Conservation (phyloP, 2,329 filamentous ascomycete species). For the Pyrenochaeta sp. region DNA sequence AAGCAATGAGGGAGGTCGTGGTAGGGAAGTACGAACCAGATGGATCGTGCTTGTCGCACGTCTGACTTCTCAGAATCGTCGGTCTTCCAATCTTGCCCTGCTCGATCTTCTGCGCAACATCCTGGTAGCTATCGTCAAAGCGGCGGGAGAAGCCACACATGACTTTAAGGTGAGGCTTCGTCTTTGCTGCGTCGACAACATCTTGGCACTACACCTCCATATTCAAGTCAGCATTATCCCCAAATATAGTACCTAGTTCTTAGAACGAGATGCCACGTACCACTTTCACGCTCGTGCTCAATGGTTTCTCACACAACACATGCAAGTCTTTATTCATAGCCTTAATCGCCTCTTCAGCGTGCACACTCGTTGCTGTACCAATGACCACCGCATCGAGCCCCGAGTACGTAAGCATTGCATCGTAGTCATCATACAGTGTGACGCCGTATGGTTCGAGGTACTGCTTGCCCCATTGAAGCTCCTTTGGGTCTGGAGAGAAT, state of each 20-base stretch:
- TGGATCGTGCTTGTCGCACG: conserved; percentile 50
- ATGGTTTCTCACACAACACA: conserved; percentile 52
- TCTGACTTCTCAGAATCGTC: conserved; percentile 43
- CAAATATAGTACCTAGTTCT: not conserved
- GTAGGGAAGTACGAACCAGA: conserved; percentile 16
- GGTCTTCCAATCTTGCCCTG: conserved; percentile 25
- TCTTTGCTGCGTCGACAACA: conserved; percentile 48
- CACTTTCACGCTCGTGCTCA: conserved; percentile 44
- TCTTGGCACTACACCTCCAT: conserved; percentile 18
- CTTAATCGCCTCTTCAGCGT: conserved; percentile 45
- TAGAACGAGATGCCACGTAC: not conserved
- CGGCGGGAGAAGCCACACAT: conserved; percentile 57
- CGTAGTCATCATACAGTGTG: conserved; percentile 56
- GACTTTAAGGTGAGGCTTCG: conserved; percentile 51
- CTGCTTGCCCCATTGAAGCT: conserved; percentile 56
- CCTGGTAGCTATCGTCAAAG: conserved; percentile 56
- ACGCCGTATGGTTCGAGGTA: conserved; percentile 58
- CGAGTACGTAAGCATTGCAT: conserved; percentile 56
- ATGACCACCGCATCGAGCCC: conserved; percentile 56
- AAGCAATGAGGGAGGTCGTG: not conserved
- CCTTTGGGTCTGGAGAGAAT: conserved; percentile 56
- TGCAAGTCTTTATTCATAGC: conserved; percentile 48
- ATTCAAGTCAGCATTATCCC: not conserved
- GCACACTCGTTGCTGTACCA: conserved; percentile 45
- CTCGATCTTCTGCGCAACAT: conserved; percentile 46